Evolutionary conservation across 1,284 basidiomycete genomes (phyloP).

Genomic region (Cronartium quercuum): DNA sequence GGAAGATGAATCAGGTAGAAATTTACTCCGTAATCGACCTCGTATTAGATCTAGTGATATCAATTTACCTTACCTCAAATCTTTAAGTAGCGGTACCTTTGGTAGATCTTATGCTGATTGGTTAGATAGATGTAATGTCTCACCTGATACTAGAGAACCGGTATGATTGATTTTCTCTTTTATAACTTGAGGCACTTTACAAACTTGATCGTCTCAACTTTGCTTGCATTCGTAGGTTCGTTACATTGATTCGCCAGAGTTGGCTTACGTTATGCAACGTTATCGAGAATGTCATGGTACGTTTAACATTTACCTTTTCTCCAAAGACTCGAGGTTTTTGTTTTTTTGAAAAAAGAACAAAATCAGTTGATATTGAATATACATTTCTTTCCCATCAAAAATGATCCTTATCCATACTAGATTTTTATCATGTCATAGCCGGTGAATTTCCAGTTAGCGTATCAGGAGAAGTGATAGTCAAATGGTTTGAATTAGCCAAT

Average conservation of each 20-base stretch:
- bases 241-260: conserved; percentile 85
- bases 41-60: conserved; percentile 71
- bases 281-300: conserved; percentile 82
- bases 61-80: conserved; percentile 61
- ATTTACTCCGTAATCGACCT: conserved; percentile 75
- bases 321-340: background rate
- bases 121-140: conserved; percentile 83
- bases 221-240: conserved; percentile 60
- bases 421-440: conserved; percentile 87
- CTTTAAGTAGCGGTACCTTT: conserved; percentile 71
- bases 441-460: conserved; percentile 75
- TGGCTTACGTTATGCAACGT: conserved; percentile 94
- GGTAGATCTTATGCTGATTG: conserved; percentile 84
- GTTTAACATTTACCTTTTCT: background rate
- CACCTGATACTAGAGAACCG: conserved; percentile 85
- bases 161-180: conserved; percentile 54
- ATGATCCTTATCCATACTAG: conserved; percentile 47
- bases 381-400: background rate
- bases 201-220: conserved; percentile 35
- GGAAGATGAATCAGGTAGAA: conserved; percentile 60
- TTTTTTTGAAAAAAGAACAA: background rate
- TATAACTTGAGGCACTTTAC: background rate
- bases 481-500: conserved; percentile 91
- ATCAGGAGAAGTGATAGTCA: conserved; percentile 88
- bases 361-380: background rate